Conservation (phyloP, 305 asterid species). For the Fraxinus ornus region DNA sequence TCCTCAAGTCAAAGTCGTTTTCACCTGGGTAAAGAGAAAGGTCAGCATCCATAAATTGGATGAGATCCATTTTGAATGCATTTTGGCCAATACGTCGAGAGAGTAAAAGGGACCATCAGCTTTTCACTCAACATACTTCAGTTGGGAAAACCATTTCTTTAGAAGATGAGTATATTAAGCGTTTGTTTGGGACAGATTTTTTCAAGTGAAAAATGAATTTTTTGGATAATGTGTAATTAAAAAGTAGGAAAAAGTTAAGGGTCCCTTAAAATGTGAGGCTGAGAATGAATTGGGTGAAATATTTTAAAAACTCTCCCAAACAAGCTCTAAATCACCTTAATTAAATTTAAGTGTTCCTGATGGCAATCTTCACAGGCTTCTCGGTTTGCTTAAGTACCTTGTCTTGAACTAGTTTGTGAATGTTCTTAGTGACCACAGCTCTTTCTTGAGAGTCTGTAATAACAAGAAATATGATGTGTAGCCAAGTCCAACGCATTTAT, state of each 20-base stretch:
- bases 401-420: slow-evolving; percentile 1
- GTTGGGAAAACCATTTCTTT: background rate
- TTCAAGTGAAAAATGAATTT: background rate
- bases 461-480: background rate
- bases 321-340: background rate
- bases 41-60: background rate
- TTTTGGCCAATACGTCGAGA: background rate
- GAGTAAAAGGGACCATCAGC: background rate
- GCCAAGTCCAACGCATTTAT: slow-evolving; percentile 11
- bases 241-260: background rate
- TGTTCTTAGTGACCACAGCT: slow-evolving; percentile 3
- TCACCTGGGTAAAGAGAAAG: background rate
- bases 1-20: background rate
- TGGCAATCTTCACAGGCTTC: background rate
- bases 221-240: background rate
- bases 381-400: background rate
- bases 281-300: background rate
- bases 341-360: background rate
- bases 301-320: background rate
- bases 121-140: background rate
- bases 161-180: background rate
- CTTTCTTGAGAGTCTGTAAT: background rate
- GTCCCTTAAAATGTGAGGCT: background rate
- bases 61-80: background rate
- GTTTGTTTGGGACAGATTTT: background rate